Conservation (phyloP, 2,329 filamentous ascomycete genomes). For the Zopfia rhizophila region DNA sequence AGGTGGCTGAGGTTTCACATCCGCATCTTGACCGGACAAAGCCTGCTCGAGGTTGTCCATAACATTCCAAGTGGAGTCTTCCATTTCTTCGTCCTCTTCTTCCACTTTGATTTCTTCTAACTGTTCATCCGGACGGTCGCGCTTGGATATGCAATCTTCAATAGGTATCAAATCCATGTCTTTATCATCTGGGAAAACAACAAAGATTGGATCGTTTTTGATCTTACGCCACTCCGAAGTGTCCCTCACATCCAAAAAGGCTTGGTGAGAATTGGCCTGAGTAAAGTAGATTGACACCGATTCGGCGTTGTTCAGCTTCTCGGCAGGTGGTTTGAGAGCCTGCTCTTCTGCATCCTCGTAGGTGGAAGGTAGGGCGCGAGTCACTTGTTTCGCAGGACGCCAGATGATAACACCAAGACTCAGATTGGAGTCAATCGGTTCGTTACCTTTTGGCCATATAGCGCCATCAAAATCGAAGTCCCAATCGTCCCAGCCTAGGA, state of each 20-base stretch:
- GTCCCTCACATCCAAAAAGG: constrained; percentile 59
- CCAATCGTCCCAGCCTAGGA: constrained; percentile 51
- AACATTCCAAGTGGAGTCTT: constrained; percentile 47
- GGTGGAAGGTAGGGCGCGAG: constrained; percentile 54
- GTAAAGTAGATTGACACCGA: constrained; percentile 63
- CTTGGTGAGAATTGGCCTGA: constrained; percentile 55
- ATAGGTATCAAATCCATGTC: constrained; percentile 55
- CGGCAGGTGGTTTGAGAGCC: constrained; percentile 50
- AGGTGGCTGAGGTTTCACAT: constrained; percentile 16
- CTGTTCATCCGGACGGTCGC: constrained; percentile 49
- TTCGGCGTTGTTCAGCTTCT: constrained; percentile 52
- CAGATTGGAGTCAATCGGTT: constrained; percentile 55
- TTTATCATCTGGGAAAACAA: constrained; percentile 52
- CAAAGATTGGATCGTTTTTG: constrained; percentile 62
- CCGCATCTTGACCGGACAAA: constrained; percentile 36
- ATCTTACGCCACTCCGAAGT: constrained; percentile 62
- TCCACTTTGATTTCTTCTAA: constrained; percentile 28
- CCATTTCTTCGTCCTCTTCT: constrained; percentile 38
- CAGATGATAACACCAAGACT: constrained; percentile 60
- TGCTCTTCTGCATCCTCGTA: constrained; percentile 58
- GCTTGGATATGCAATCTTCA: constrained; percentile 55
- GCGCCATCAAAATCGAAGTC: constrained; percentile 58
- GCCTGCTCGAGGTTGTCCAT: constrained; percentile 55
- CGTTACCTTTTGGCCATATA: constrained; percentile 57
- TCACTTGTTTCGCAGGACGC: constrained; percentile 56